Evolutionary conservation across 2,329 filamentous ascomycete species (phyloP).

Genomic region (Penicillium sp.): DNA sequence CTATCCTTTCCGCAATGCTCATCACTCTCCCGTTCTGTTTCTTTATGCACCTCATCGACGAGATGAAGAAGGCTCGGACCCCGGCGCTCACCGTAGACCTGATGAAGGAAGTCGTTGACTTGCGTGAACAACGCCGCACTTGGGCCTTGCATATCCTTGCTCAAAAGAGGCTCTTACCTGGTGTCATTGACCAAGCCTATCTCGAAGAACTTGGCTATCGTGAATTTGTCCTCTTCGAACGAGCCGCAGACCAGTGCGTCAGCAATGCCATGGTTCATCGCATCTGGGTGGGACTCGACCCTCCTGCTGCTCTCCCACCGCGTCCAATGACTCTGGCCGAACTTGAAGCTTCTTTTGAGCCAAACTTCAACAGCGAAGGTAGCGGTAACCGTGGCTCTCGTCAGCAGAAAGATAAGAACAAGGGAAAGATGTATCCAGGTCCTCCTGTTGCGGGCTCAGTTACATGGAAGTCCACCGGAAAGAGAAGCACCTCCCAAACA

Average conservation of each 20-base stretch:
- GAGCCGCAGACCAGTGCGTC: neutral
- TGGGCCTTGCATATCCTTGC: conserved; percentile 12
- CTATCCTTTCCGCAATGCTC: neutral
- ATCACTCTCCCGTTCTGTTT: conserved; percentile 26
- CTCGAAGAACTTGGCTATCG: conserved; percentile 20
- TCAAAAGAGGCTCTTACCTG: neutral
- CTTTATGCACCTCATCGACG: conserved; percentile 19
- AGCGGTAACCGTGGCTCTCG: too few species aligned
- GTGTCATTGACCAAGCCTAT: neutral
- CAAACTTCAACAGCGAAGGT: neutral
- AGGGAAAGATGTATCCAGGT: too few species aligned
- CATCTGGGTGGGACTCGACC: neutral
- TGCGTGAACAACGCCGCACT: conserved; percentile 31
- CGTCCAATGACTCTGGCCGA: neutral
- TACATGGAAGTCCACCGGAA: too few species aligned
- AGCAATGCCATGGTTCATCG: neutral
- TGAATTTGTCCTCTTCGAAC: conserved; percentile 16
- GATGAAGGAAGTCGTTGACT: conserved; percentile 22
- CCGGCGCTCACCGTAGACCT: conserved; percentile 14
- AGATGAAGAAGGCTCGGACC: conserved; percentile 15
- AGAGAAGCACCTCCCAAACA: neutral
- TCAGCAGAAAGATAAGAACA: too few species aligned
- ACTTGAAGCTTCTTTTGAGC: neutral
- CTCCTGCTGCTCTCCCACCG: neutral
- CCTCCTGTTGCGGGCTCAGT: too few species aligned